A percentile compares a stretch with the other conserved stretches of the same genome.
Conservation (phyloP, 164 flowering plant genomes). For the Saururus chinensis region DNA sequence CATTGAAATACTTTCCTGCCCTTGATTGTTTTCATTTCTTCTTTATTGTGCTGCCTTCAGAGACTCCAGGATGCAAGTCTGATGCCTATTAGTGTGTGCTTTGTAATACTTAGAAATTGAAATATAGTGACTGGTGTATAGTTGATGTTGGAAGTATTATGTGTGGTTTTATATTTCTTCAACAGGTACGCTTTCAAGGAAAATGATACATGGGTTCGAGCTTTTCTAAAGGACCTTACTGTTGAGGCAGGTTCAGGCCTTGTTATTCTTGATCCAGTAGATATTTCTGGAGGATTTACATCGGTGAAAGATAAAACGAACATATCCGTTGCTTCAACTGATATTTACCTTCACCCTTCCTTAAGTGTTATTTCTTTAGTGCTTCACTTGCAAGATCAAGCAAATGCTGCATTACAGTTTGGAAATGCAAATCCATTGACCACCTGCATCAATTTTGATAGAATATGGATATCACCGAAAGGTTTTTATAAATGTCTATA, state of each 20-base stretch:
- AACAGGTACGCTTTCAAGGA: conserved; percentile 93
- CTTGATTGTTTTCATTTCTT: too few relatives aligned
- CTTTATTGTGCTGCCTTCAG: too few relatives aligned
- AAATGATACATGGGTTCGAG: conserved; percentile 85
- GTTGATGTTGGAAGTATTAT: not conserved
- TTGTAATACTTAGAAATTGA: too few relatives aligned
- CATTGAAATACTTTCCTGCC: too few relatives aligned
- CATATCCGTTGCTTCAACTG: conserved; percentile 67
- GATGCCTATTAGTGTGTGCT: too few relatives aligned
- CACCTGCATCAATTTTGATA: conserved; percentile 74
- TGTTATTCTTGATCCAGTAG: conserved; percentile 83
- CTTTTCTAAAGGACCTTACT: conserved; percentile 75
- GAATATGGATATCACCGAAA: conserved; percentile 74
- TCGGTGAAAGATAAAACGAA: conserved; percentile 84
- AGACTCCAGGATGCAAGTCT: too few relatives aligned
- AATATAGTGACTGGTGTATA: not conserved
- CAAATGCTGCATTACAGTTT: conserved; percentile 57
- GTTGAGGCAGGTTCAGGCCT: conserved; percentile 98
- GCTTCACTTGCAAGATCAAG: conserved; percentile 78
- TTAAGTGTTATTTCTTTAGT: conserved; percentile 76
- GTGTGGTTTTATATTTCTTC: not conserved
- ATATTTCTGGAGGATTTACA: conserved; percentile 86
- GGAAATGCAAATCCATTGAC: conserved; percentile 73
- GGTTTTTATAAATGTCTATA: conserved; percentile 28
- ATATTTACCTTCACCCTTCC: conserved; percentile 73